phyloP scores from a whole-genome alignment of 1,139 yeast genomes.

The Protomyces pachydermus region DNA sequence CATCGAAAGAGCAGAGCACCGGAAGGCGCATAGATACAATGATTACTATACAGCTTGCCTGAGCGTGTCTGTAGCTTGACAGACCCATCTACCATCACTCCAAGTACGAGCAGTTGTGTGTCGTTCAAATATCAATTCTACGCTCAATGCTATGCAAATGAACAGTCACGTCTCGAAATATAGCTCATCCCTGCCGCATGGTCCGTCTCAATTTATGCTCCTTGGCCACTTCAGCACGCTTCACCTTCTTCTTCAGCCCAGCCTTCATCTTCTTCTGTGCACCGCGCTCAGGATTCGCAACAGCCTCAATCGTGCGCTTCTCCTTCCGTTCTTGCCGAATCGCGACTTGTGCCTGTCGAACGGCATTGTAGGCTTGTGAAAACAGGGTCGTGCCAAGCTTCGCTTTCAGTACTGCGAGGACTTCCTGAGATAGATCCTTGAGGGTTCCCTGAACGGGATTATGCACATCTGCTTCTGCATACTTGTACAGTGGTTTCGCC shows the following conservation, averaged over 20 bases:
- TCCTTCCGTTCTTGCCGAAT: conserved; percentile 73
- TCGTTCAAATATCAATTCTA: neutral
- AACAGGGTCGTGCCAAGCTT: conserved; percentile 72
- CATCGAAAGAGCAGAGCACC: conserved; percentile 16
- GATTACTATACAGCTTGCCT: conserved; percentile 5
- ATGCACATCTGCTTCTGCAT: conserved; percentile 25
- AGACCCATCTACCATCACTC: neutral
- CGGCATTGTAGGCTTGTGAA: conserved; percentile 58
- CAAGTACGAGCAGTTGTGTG: neutral
- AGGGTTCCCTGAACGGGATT: conserved; percentile 44
- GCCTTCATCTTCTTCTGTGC: conserved; percentile 56
- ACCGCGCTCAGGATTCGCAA: conserved; percentile 72
- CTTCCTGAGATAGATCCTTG: conserved; percentile 58
- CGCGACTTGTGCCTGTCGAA: conserved; percentile 53
- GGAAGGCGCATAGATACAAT: neutral
- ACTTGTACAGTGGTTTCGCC: conserved; percentile 28
- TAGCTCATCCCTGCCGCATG: neutral
- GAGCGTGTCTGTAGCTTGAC: conserved; percentile 9
- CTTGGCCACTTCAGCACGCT: conserved; percentile 10
- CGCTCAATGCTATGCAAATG: neutral
- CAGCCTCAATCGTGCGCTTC: conserved; percentile 69
- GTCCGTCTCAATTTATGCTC: conserved; percentile 3
- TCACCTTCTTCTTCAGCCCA: conserved; percentile 18
- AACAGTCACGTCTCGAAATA: neutral
- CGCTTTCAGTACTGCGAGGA: conserved; percentile 60